Evolutionary conservation across 176 grass and related monocot species (phyloP).

Genomic region (Dactylis glomerata): DNA sequence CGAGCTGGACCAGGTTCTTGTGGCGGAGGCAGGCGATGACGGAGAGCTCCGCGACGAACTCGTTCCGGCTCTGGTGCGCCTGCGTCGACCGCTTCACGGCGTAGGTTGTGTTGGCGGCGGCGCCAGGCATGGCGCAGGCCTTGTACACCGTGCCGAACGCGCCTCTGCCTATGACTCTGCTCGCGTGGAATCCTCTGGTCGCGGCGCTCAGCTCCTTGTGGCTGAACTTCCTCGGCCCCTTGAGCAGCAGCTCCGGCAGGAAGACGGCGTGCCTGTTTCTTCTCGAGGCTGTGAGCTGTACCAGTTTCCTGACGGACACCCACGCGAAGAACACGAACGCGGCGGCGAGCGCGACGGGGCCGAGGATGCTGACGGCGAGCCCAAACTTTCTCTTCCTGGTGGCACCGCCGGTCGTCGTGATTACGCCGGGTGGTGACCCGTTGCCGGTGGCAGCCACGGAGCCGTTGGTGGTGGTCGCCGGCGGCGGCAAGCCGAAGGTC

Average conservation of each 20-base stretch:
- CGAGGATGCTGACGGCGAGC: slow-evolving; percentile 52
- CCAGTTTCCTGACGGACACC: slow-evolving; percentile 51
- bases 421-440: slow-evolving; percentile 11
- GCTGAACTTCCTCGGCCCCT: slow-evolving; percentile 78
- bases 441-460: slow-evolving; percentile 23
- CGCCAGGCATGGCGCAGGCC: slow-evolving; percentile 38
- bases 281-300: slow-evolving; percentile 21
- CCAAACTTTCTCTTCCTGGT: slow-evolving; percentile 41
- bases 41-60: slow-evolving; percentile 81
- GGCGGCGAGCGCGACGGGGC: slow-evolving; percentile 45
- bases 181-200: slow-evolving; percentile 72
- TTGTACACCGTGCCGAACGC: slow-evolving; percentile 91
- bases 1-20: slow-evolving; percentile 85
- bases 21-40: slow-evolving; percentile 82
- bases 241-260: slow-evolving; percentile 51
- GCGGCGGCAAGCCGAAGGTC: slow-evolving; percentile 46
- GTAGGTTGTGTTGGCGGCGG: neutral
- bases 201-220: slow-evolving; percentile 74
- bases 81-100: slow-evolving; percentile 88
- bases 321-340: slow-evolving; percentile 59
- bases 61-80: slow-evolving; percentile 67
- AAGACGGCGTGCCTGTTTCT: slow-evolving; percentile 21
- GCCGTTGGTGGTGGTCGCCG: neutral
- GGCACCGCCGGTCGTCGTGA: neutral
- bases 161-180: slow-evolving; percentile 68